Evolutionary conservation across 1,284 basidiomycete species (phyloP), one percentile per base, ranked within the genome.

Genomic region (Salmacisia buchloeana): DNA sequence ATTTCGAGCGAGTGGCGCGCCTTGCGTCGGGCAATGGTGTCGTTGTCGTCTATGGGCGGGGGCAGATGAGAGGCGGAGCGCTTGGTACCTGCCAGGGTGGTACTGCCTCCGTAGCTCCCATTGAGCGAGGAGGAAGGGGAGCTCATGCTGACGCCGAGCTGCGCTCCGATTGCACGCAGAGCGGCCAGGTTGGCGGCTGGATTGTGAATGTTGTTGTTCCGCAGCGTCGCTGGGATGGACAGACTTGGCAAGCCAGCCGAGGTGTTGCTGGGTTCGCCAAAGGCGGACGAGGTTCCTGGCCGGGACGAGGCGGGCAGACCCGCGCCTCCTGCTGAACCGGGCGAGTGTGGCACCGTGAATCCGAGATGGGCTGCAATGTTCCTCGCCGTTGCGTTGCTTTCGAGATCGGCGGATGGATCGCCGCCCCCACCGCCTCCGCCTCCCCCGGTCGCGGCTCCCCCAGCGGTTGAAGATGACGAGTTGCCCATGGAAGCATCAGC

Each of bases 1-100:
- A 52, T 52, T 18, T 52, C 46, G 46, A 52, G 46, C 46, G 46
- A 52, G 29, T 52, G 46, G 9, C 46, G 46, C 18, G 46, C 46
- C 23, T 52, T 52, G 46, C 46, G 46, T 27, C 46, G 46, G 7
- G 46, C 46, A 27, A 52, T 52, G 2, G 46, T 52, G 46, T 52
- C 46, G 29, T 52, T 21, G 23, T 52, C 46, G 46, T 52, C 23
- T 13, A 25, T 27, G 7, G 46, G 46, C 15, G 46, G 46, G 7
- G 46, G 46, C 29, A 52, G 29, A 31, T 52, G 46, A 21, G 46
- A 52, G 46, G 46, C 21, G 9, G 46, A 25, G 23, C 46, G 46
- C 29, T 52, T 52, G 21, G 23, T 5, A 12, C 46, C 46, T 27
- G 46, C 46, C 46, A 52, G 9, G 23, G n/a, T n/a, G n/a, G n/a